phyloP scores from a whole-genome alignment of 805 yeast species.

The Spathaspora passalidarum region DNA sequence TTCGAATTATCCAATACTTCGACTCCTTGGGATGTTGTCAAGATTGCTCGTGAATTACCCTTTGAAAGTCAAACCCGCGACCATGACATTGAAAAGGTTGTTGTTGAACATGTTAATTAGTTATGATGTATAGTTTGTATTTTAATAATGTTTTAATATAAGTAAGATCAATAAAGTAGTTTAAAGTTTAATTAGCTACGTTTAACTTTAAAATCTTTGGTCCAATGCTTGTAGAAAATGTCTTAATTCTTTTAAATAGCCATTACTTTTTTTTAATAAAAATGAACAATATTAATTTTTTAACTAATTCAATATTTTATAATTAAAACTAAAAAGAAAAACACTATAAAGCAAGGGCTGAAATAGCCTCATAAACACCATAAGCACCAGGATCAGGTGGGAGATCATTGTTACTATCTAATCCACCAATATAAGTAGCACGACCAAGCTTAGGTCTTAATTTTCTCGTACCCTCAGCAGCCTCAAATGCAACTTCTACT shows the following conservation, averaged over 20 bases:
- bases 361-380: constrained; percentile 32
- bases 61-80: not conserved
- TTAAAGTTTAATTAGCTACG: too few species aligned
- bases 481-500: constrained; percentile 21
- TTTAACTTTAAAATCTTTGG: too few species aligned
- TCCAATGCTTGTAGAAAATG: too few species aligned
- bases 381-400: constrained; percentile 44
- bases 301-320: too few species aligned
- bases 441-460: constrained; percentile 34
- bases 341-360: constrained; percentile 15
- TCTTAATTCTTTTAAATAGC: too few species aligned
- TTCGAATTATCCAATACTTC: constrained; percentile 2
- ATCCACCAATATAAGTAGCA: constrained; percentile 35
- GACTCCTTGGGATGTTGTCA: constrained; percentile 6
- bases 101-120: not conserved
- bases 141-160: too few species aligned
- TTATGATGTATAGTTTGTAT: too few species aligned
- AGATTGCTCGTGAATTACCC: constrained; percentile 2
- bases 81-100: not conserved
- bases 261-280: too few species aligned
- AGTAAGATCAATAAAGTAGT: too few species aligned
- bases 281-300: too few species aligned
- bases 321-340: too few species aligned
- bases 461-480: constrained; percentile 34
- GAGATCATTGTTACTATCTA: constrained; percentile 20